Evolutionary conservation across 148 eudicot species (phyloP).

Genomic region (Rhododendron vialii): DNA sequence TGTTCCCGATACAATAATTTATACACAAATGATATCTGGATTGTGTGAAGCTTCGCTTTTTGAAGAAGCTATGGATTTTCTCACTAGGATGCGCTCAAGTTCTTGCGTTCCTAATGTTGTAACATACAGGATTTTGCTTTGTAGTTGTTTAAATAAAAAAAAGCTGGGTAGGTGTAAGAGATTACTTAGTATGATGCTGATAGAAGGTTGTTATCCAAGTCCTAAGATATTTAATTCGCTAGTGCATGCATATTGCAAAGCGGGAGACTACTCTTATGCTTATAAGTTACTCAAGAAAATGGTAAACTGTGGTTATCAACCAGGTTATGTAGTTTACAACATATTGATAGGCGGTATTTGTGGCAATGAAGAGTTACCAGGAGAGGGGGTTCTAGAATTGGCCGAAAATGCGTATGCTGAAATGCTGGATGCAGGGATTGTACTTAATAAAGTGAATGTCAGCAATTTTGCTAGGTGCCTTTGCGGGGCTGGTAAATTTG

Average conservation of each 20-base stretch:
- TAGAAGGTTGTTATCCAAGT: slow-evolving; percentile 92
- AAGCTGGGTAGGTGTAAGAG: slow-evolving; percentile 82
- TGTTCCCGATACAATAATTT: slow-evolving; percentile 67
- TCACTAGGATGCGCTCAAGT: slow-evolving; percentile 65
- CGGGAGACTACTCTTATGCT: slow-evolving; percentile 73
- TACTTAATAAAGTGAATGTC: slow-evolving; percentile 73
- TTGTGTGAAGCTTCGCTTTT: slow-evolving; percentile 91
- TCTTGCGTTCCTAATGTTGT: slow-evolving; percentile 77
- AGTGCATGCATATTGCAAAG: slow-evolving; percentile 68
- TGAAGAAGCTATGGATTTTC: slow-evolving; percentile 87
- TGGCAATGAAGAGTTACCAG: slow-evolving; percentile 54
- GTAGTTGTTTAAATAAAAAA: slow-evolving; percentile 68
- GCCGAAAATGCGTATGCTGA: slow-evolving; percentile 72
- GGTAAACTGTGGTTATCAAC: slow-evolving; percentile 57
- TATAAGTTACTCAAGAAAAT: slow-evolving; percentile 77
- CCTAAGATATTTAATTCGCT: slow-evolving; percentile 71
- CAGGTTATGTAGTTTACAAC: slow-evolving; percentile 81
- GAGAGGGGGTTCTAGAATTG: slow-evolving; percentile 46
- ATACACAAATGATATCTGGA: slow-evolving; percentile 85
- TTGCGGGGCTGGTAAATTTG: slow-evolving; percentile 76
- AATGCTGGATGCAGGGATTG: slow-evolving; percentile 62
- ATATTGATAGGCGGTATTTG: slow-evolving; percentile 89
- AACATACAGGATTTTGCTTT: slow-evolving; percentile 70
- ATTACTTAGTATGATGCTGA: slow-evolving; percentile 76
- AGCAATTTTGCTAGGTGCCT: slow-evolving; percentile 69